A percentile compares a stretch with the other conserved stretches of the same genome.
Evolutionary conservation across 2,329 filamentous ascomycete species (phyloP).

Genomic region (Nemania sp.): DNA sequence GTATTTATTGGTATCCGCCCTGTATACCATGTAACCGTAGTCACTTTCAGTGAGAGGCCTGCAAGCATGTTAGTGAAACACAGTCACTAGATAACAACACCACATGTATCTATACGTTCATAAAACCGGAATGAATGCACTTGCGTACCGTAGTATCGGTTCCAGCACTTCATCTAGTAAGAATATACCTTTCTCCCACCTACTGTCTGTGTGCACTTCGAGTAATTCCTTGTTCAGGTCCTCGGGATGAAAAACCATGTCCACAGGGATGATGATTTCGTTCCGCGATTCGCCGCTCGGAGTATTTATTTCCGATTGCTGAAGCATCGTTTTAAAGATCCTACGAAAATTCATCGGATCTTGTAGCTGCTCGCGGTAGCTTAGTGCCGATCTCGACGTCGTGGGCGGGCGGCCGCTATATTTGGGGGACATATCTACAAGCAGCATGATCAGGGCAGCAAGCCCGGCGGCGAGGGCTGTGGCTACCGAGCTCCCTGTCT

Average conservation of each 20-base stretch:
- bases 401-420: not conserved
- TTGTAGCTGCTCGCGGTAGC: not conserved
- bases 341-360: not conserved
- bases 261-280: not conserved
- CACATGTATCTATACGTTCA: not conserved
- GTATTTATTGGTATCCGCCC: too few relatives aligned
- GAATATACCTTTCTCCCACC: too few relatives aligned
- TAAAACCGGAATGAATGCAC: too few relatives aligned
- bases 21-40: too few relatives aligned
- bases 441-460: not conserved
- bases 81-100: not conserved
- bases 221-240: not conserved
- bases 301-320: not conserved
- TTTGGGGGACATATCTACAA: not conserved
- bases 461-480: not conserved
- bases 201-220: not conserved
- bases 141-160: too few relatives aligned
- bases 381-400: not conserved
- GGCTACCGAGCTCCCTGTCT: not conserved
- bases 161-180: too few relatives aligned
- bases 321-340: not conserved
- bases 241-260: not conserved
- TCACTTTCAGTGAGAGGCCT: not conserved
- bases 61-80: not conserved
- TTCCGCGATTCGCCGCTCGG: not conserved